Evolutionary conservation across 768 basidiomycete genomes (phyloP).

Genomic region (Scleroderma citrinum): DNA sequence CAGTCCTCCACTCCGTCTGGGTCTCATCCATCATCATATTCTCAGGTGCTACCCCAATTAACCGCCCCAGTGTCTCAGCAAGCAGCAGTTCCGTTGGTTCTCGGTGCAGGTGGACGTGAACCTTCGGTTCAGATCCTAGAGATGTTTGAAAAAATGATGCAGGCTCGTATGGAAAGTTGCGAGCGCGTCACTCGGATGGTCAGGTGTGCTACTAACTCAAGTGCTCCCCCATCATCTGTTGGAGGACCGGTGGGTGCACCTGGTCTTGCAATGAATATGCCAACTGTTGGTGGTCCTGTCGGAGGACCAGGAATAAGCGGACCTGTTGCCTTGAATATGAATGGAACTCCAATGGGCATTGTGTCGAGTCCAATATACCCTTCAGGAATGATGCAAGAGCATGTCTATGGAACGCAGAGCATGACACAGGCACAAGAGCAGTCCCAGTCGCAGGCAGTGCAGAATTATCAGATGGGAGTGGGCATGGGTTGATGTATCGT

Average conservation of each 20-base stretch:
- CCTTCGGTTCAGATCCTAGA: slow-evolving; percentile 51
- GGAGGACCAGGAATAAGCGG: slow-evolving; percentile 17
- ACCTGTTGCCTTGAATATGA: slow-evolving; percentile 8
- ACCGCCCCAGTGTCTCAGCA: slow-evolving; percentile 6
- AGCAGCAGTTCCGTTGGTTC: slow-evolving; percentile 18
- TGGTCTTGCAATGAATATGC: slow-evolving; percentile 11
- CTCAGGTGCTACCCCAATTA: slow-evolving; percentile 4
- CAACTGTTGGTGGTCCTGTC: slow-evolving; percentile 20
- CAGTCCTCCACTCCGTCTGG: slow-evolving; percentile 1
- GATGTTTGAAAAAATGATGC: slow-evolving; percentile 68
- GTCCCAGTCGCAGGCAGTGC: slow-evolving; percentile 7
- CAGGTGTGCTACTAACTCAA: slow-evolving; percentile 24
- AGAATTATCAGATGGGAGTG: slow-evolving; percentile 21
- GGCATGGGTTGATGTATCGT: neutral
- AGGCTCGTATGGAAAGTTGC: slow-evolving; percentile 72
- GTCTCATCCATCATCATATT: neutral
- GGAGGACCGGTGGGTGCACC: slow-evolving; percentile 6
- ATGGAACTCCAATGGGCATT: neutral
- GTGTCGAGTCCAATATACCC: neutral
- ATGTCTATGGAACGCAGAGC: slow-evolving; percentile 10
- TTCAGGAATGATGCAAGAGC: slow-evolving; percentile 4
- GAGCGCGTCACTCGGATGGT: slow-evolving; percentile 58
- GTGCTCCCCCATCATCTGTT: slow-evolving; percentile 5
- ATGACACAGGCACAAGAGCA: slow-evolving; percentile 8
- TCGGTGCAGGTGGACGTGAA: slow-evolving; percentile 30